Base-by-base conservation (phyloP, 352 stramenopile species). In the Phytophthora idaei region DNA sequence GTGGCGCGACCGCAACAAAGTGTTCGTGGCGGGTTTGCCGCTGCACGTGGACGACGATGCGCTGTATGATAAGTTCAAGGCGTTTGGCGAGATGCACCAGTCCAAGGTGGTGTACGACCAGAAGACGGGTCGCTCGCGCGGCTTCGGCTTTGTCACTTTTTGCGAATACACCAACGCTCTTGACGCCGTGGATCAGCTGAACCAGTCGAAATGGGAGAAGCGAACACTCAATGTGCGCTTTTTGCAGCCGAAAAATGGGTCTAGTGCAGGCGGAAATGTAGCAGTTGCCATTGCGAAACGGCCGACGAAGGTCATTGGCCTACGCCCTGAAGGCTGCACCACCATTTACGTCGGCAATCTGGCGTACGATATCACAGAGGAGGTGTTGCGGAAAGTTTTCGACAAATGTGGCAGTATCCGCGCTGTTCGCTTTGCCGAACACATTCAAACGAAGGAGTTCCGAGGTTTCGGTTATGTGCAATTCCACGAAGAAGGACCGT, bases 291-390 rank as follows among this genome's bases (percentile, higher is more conserved):
- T 53, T 11, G 57, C 21, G 10, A 39, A 62, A 11, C 63, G 66
- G 2, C 74, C 81, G 1, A 62, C 65, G 5, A 90, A 92, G 55
- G 77, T 85, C 21, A 76, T 93, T 55, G 83, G 82, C 0, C 84
- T 81, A 3, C 76, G 82, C 42, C 94, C 94, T 0, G 75, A 93
- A 49, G 82, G 81, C 10, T 99, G 97, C 73, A 89, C 80, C 29
- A 98, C 87, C 12, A 68, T 99, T 10, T 99, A 98, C 77, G 94
- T 98, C 3, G 91, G 94, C 44, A 99, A 99, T 75, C 72, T 99
- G 61, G 90, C 97, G 2, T 99, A 99, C 73, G 82, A 95, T 41
- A 97, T 94, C 68, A 93, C 87, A 8, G 91, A 97, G 41, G 89
- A 98, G 31, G 81, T 95, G 45, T 52, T 95, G 63, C 81, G 83